These are phyloP conservation scores for Citrullus amarus DNA, from an alignment of 306 rosid species.

Conservation along the genomic window DNA sequence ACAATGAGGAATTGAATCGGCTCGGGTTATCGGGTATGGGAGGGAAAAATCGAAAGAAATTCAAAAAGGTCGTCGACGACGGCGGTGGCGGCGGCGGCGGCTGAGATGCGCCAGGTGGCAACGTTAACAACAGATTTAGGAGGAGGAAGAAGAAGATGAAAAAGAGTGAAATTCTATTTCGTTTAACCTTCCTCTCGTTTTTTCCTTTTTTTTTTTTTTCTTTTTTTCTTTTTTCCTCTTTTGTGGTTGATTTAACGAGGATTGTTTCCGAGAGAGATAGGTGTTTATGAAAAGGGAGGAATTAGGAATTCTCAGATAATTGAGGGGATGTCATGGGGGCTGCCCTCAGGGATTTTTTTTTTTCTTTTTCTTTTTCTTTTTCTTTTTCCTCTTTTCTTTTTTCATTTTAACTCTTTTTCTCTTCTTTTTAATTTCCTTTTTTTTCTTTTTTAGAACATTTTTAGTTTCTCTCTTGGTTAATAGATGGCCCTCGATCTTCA, in stretches of 20 bases:
- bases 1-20: slow-evolving; percentile 13
- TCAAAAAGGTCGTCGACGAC: neutral
- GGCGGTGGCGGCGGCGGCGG: slow-evolving; percentile 17
- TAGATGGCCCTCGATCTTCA: too few relatives aligned
- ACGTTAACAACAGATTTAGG: slow-evolving; percentile 31
- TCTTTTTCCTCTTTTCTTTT: neutral
- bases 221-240: neutral
- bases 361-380: neutral
- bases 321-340: neutral
- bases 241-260: slow-evolving; percentile 3
- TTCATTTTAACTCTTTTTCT: neutral
- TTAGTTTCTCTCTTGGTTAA: too few relatives aligned
- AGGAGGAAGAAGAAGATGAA: slow-evolving; percentile 21
- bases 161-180: slow-evolving; percentile 19
- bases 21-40: slow-evolving; percentile 13
- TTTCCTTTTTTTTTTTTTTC: neutral
- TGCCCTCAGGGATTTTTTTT: neutral
- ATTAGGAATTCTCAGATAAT: neutral
- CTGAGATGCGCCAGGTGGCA: slow-evolving; percentile 29
- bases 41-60: neutral
- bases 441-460: too few relatives aligned
- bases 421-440: neutral
- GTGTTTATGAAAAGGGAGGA: neutral
- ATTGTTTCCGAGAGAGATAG: neutral
- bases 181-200: slow-evolving; percentile 9